phyloP scores from a whole-genome alignment of 192 early-diverging fungal species.

The Borealophlyctis nickersoniae region DNA sequence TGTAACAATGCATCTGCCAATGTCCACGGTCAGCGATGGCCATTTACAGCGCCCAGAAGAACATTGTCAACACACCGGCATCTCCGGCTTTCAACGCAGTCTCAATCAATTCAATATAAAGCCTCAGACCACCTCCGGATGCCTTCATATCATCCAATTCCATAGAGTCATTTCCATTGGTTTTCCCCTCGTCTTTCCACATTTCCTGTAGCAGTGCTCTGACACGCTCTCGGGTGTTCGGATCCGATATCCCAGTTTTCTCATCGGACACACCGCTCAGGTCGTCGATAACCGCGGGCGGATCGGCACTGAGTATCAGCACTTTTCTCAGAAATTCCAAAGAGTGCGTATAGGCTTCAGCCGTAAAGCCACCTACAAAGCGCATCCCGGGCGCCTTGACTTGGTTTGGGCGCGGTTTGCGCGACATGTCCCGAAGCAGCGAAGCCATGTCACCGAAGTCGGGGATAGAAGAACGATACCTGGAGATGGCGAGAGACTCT shows the following conservation, averaged over 20 bases:
- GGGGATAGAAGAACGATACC: constrained; percentile 23
- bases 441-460: constrained; percentile 17
- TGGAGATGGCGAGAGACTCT: background rate
- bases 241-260: constrained; percentile 34
- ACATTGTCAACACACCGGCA: constrained; percentile 26
- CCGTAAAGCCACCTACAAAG: constrained; percentile 51
- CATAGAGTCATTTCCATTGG: constrained; percentile 14
- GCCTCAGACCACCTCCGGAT: constrained; percentile 26
- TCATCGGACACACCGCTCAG: constrained; percentile 7
- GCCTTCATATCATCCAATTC: too few species aligned
- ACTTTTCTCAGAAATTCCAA: constrained; percentile 63
- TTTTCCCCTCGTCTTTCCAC: background rate
- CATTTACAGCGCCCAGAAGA: constrained; percentile 5
- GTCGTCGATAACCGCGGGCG: constrained; percentile 42
- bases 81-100: constrained; percentile 49
- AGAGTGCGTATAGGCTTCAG: constrained; percentile 61
- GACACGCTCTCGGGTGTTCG: constrained; percentile 27
- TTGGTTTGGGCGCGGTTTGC: background rate
- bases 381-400: constrained; percentile 5
- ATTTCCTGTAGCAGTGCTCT: constrained; percentile 6
- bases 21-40: background rate
- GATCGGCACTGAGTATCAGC: constrained; percentile 56
- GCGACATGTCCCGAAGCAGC: constrained; percentile 13
- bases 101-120: constrained; percentile 60
- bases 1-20: constrained; percentile 57